Evolutionary conservation across 2,329 filamentous ascomycete genomes (phyloP).

Genomic region (Ceratocystis smalleyi): DNA sequence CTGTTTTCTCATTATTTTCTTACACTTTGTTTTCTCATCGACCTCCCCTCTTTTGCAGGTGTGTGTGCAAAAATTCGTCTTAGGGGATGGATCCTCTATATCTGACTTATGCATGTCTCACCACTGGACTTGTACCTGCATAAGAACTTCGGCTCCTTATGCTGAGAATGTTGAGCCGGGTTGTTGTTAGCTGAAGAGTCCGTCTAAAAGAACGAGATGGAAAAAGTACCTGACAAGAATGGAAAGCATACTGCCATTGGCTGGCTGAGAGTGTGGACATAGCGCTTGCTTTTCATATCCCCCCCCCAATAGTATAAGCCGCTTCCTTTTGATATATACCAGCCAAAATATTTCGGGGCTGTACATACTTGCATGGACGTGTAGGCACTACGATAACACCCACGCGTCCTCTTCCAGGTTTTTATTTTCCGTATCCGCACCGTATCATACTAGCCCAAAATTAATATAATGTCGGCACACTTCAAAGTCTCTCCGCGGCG

Average conservation of each 20-base stretch:
- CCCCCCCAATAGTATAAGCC: background rate
- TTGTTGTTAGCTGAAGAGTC: background rate
- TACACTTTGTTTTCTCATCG: background rate
- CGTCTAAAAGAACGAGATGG: background rate
- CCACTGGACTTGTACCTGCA: background rate
- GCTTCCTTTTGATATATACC: background rate
- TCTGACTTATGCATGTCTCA: background rate
- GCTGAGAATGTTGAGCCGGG: background rate
- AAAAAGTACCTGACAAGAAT: background rate
- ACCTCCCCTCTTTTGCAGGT: background rate
- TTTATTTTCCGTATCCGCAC: background rate
- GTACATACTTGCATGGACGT: background rate
- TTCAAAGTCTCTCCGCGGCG: background rate
- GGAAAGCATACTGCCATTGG: background rate
- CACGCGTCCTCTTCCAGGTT: background rate
- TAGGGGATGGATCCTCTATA: background rate
- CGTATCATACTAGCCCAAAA: background rate
- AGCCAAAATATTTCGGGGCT: background rate
- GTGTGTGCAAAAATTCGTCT: background rate
- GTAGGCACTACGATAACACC: background rate
- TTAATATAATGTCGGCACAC: background rate
- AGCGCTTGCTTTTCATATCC: background rate
- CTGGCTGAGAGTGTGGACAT: background rate
- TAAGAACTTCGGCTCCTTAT: slow-evolving; percentile 1
- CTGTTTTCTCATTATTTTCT: background rate